A percentile compares a stretch with the other conserved stretches of the same genome.
These are phyloP conservation scores for Cystofilobasidium capitatum DNA, from an alignment of 768 basidiomycete species.

Conservation along the genomic window DNA sequence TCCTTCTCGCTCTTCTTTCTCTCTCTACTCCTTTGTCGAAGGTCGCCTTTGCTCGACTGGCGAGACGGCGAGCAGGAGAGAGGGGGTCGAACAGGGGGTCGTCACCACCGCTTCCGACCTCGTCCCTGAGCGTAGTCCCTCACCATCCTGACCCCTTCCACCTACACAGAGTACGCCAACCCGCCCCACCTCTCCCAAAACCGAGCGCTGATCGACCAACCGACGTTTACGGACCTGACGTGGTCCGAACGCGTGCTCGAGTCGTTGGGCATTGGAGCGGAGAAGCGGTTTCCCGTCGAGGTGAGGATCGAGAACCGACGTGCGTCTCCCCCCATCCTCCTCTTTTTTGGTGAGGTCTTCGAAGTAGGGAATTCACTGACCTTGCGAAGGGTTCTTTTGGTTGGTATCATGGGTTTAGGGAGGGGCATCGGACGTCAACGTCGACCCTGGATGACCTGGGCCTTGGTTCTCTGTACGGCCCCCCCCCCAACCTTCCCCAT, in stretches of 20 bases:
- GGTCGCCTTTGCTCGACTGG: no score
- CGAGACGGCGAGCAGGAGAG: background rate
- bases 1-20: background rate
- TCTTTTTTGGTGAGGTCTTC: background rate
- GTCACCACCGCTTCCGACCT: background rate
- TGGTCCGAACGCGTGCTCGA: slow-evolving; percentile 13
- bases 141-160: background rate
- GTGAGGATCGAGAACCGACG: slow-evolving; percentile 20
- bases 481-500: background rate
- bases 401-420: background rate
- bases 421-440: slow-evolving; percentile 18
- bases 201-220: background rate
- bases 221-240: background rate
- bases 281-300: slow-evolving; percentile 11
- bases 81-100: background rate
- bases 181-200: background rate
- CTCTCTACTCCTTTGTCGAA: background rate
- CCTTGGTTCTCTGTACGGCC: background rate
- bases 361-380: background rate
- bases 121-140: background rate
- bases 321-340: no score
- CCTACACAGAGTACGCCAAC: slow-evolving; percentile 15
- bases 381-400: background rate
- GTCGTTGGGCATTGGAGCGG: slow-evolving; percentile 11
- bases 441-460: slow-evolving; percentile 16